Conservation (phyloP, 108 stramenopile genomes). For the Craspedostauros australis region DNA sequence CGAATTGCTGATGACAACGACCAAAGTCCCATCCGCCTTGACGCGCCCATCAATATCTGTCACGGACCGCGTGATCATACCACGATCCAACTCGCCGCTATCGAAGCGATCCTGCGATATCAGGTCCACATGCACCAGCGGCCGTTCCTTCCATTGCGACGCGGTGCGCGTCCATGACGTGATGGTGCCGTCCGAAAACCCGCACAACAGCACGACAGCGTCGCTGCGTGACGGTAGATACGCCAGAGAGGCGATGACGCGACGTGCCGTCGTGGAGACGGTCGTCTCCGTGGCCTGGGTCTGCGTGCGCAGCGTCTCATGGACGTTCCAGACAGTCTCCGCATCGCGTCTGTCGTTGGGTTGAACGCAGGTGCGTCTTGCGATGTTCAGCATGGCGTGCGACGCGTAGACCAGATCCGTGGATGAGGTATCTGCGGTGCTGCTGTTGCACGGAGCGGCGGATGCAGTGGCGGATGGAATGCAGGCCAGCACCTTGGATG, state of each 20-base stretch:
- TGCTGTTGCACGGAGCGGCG: not conserved
- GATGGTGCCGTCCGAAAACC: constrained; percentile 76
- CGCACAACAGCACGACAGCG: constrained; percentile 28
- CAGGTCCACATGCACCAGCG: constrained; percentile 14
- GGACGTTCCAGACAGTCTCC: constrained; percentile 39
- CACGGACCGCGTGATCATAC: constrained; percentile 21
- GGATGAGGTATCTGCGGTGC: not conserved
- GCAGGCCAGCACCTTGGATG: constrained; percentile 52
- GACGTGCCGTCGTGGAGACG: constrained; percentile 23
- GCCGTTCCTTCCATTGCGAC: not conserved
- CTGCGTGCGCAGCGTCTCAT: constrained; percentile 37
- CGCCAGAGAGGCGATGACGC: constrained; percentile 22
- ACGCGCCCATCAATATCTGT: constrained; percentile 36
- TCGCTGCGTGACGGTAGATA: constrained; percentile 11
- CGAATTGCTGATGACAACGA: too few relatives aligned
- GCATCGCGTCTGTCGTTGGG: not conserved
- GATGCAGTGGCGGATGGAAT: constrained; percentile 16
- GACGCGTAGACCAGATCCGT: constrained; percentile 37
- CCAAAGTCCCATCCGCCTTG: too few relatives aligned
- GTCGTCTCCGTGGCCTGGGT: constrained; percentile 10
- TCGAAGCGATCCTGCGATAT: constrained; percentile 17
- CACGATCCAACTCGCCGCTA: not conserved
- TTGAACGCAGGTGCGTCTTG: not conserved
- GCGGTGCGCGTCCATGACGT: constrained; percentile 37
- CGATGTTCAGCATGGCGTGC: constrained; percentile 38